Conservation (phyloP, 1,284 basidiomycete genomes). For the Leccinum pachyderme region DNA sequence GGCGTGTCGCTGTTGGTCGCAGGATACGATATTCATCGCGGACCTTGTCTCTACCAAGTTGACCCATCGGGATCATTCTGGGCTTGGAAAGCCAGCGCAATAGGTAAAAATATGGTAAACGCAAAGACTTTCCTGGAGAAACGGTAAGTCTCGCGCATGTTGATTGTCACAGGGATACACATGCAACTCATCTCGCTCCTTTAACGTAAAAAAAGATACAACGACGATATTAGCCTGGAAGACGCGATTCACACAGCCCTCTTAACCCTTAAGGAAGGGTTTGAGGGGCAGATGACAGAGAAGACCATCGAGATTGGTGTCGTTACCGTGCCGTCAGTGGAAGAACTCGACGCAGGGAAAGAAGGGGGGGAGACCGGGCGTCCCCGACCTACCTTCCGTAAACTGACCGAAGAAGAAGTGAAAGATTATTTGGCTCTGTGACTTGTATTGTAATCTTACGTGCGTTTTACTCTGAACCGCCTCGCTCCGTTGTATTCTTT, state of each 20-base stretch:
- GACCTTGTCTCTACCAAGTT: conserved; percentile 95
- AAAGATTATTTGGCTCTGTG: conserved; percentile 88
- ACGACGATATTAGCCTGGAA: conserved; percentile 98
- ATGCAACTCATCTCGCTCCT: conserved; percentile 18
- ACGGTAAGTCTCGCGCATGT: conserved; percentile 56
- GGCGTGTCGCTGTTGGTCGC: conserved; percentile 96
- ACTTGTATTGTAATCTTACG: conserved; percentile 33
- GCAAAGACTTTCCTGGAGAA: conserved; percentile 99
- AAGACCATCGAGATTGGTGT: conserved; percentile 99
- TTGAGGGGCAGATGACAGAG: conserved; percentile 99
- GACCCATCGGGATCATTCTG: conserved; percentile 99
- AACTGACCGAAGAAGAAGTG: conserved; percentile 92
- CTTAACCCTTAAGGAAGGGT: conserved; percentile 96
- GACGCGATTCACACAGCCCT: conserved; percentile 99
- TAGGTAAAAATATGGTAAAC: conserved; percentile 99
- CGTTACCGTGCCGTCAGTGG: conserved; percentile 80
- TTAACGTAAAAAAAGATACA: conserved; percentile 77
- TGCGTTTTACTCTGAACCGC: conserved; percentile 29
- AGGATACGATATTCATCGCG: conserved; percentile 91
- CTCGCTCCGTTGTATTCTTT: conserved; percentile 9
- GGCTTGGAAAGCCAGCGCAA: conserved; percentile 99
- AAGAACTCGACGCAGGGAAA: conserved; percentile 73
- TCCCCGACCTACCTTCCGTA: conserved; percentile 86
- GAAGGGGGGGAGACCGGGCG: conserved; percentile 73
- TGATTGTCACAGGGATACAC: conserved; percentile 18